Evolutionary conservation across 495 filamentous ascomycete genomes (phyloP), one percentile per base, ranked within the genome.

Genomic region (Thozetella sp.): DNA sequence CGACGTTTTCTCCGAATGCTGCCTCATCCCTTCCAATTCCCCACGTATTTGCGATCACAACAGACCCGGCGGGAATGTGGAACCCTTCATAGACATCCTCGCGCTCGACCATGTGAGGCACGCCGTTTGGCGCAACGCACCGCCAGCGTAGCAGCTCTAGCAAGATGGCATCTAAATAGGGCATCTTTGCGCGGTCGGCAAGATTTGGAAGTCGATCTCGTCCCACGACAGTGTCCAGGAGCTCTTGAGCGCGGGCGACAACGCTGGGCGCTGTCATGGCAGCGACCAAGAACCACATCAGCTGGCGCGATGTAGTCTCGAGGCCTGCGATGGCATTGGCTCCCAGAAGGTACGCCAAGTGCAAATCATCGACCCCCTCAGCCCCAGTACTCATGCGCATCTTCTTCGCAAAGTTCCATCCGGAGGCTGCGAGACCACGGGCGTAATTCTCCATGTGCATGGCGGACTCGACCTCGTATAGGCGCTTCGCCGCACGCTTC

Each of bases 61-160:
- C 78, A 22, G 78, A 79, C 17, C 75, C 80, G 3, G 70, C 64
- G 2, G 75, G 75, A 25, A 77, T 78, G 17, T 64, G 68, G 56
- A 67, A 76, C 2, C 73, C 73, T 34, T 67, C 50, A 61, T 81
- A 83, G 22, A 67, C 54, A 54, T 83, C 80, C 37, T 79, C 76
- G 53, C 73, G 65, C 12, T 74, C 79, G 15, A 67, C 75, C 15
- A 75, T 74, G 64, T 85, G 80, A 23, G 79, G 80, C 22, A 77
- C 79, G 1, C 77, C 80, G 45, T 79, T 80, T 40, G 80, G 76
- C 3, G 76, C 76, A n/a, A 84, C 78, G 20, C 82, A 82, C 22
- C 80, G 62, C 82, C 82, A 86, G 53, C 83, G 69, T n/a, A 85
- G 70, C 6, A 74, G 73, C 66, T 86, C 83, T 58, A 79, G 81